These are phyloP conservation scores for Peribolospora kevripleyi DNA, from an alignment of 768 basidiomycete genomes.

Conservation along the genomic window DNA sequence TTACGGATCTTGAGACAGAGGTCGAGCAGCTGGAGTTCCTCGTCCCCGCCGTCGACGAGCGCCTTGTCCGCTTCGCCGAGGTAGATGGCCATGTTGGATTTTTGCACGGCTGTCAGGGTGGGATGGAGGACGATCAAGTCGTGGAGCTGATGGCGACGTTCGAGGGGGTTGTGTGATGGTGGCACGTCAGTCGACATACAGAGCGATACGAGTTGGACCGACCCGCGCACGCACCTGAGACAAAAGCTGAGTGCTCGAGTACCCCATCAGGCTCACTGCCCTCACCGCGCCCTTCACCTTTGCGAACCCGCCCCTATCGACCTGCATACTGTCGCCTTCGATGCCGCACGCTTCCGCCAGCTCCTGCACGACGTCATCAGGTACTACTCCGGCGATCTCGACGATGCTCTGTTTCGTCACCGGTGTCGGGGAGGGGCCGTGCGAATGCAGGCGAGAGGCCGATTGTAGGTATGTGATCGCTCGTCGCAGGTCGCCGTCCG, in stretches of 20 bases:
- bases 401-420: conserved; percentile 63
- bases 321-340: conserved; percentile 24
- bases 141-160: conserved; percentile 38
- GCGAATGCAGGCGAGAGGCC: conserved; percentile 64
- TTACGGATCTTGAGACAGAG: conserved; percentile 58
- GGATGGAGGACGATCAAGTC: conserved; percentile 69
- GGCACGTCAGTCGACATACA: background rate
- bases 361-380: conserved; percentile 39
- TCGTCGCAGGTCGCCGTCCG: conserved; percentile 78
- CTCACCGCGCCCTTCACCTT: conserved; percentile 34
- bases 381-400: conserved; percentile 92
- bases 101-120: conserved; percentile 51
- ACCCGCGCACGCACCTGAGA: conserved; percentile 37
- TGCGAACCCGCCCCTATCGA: conserved; percentile 38
- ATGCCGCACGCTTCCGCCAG: conserved; percentile 53
- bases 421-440: conserved; percentile 25
- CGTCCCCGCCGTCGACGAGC: conserved; percentile 83
- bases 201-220: background rate
- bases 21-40: conserved; percentile 82
- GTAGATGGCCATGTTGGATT: conserved; percentile 50
- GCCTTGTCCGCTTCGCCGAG: conserved; percentile 94
- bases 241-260: conserved; percentile 69
- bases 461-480: conserved; percentile 96
- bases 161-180: background rate
- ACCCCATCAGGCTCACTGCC: conserved; percentile 60